Base-by-base conservation (phyloP, 371 early-diverging fungal species). In the Chytridiales sp. region DNA sequence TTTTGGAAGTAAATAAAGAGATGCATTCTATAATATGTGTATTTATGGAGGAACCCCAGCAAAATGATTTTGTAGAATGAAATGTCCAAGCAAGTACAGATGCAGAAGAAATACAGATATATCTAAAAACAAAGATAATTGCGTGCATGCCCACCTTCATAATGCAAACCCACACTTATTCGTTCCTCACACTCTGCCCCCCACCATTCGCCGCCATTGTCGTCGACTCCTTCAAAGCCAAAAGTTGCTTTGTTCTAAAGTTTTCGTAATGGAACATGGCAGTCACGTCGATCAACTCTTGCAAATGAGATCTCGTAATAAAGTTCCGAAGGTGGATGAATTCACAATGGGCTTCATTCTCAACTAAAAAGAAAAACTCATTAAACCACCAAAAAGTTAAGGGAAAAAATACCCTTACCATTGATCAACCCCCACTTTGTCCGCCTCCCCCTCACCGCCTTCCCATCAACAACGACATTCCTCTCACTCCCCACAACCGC, bases 341-440 rank as follows among this genome's bases (percentile, higher is more conserved):
- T 70, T 95, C 98, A 70, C 90, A 92, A 64, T 90, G 88, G 27
- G 84, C 84, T 64, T 93, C 90, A 64, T 91, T 88, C 59, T 94
- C 94, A 31, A 94, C 92, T 73, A 87, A 4, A 24, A 1, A 29
- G 82, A 31, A 21, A 4, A 15, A n/a, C n/a, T n/a, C n/a, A n/a
- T n/a, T n/a, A n/a, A n/a, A n/a, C n/a, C n/a, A n/a, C n/a, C n/a
- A 22, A 31, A 30, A 32, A 27, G 6, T 13, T 24, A 43, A n/a
- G 40, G 17, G 8, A 13, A 15, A 59, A 55, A 29, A 85, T 85
- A n/a, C 80, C 62, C 70, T 76, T 79, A 66, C 93, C 95, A 62
- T 93, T 87, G 64, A 90, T 87, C 81, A 62, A 87, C 78, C 95
- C 95, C 92, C 93, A 95, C 3, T 86, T 81, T 69, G 93, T 94